These are phyloP conservation scores for Candida maltosa DNA, from an alignment of 805 yeast species.

Conservation along the genomic window DNA sequence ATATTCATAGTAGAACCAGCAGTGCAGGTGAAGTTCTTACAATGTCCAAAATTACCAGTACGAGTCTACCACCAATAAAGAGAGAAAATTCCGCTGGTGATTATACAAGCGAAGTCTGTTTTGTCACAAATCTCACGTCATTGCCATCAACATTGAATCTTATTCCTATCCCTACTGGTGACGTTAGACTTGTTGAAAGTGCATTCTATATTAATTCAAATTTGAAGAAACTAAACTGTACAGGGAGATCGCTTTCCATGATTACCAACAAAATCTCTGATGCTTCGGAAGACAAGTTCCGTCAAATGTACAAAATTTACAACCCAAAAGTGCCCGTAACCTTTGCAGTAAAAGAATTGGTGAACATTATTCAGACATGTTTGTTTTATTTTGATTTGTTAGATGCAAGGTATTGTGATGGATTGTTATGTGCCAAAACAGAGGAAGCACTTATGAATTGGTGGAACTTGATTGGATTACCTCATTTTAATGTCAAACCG, in stretches of 20 bases:
- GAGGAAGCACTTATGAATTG: conserved; percentile 67
- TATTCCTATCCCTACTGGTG: conserved; percentile 66
- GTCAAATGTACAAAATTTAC: conserved; percentile 65
- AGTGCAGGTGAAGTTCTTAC: conserved; percentile 3
- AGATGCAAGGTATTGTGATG: conserved; percentile 73
- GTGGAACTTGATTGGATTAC: conserved; percentile 77
- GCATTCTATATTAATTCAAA: conserved; percentile 72
- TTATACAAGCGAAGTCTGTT: conserved; percentile 38
- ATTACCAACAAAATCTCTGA: conserved; percentile 64
- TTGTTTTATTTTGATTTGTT: conserved; percentile 75
- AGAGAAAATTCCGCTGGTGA: background rate
- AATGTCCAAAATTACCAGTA: conserved; percentile 1
- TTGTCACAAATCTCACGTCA: conserved; percentile 79
- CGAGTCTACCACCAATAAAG: background rate
- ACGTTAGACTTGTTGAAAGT: conserved; percentile 46
- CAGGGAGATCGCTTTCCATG: conserved; percentile 78
- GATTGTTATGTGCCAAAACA: conserved; percentile 77
- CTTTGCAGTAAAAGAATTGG: conserved; percentile 72
- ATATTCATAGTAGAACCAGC: conserved; percentile 3
- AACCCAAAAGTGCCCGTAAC: conserved; percentile 47
- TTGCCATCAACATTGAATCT: conserved; percentile 73
- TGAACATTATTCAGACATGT: conserved; percentile 70
- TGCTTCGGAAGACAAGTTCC: conserved; percentile 77
- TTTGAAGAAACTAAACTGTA: conserved; percentile 73
- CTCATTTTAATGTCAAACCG: conserved; percentile 40